Conservation (phyloP, 108 stramenopile species). For the Mayamaea pseudoterrestris region DNA sequence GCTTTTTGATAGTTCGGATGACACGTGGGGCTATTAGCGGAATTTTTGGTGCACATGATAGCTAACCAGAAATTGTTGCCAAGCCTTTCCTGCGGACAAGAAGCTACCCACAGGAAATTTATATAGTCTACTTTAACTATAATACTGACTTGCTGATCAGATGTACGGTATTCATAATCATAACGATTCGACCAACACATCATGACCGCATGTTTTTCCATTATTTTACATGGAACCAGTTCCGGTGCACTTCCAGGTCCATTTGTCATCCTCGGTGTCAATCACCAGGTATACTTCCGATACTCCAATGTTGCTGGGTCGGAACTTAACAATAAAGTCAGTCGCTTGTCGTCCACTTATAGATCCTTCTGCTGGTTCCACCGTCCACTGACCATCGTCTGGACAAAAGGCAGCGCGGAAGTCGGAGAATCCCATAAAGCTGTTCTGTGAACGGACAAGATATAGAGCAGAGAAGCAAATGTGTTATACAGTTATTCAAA, state of each 20-base stretch:
- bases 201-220: neutral
- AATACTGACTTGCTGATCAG: too few species aligned
- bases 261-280: conserved; percentile 82
- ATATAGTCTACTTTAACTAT: too few species aligned
- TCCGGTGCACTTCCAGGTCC: conserved; percentile 71
- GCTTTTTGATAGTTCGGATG: too few species aligned
- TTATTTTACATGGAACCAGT: conserved; percentile 10
- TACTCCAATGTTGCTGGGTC: conserved; percentile 42
- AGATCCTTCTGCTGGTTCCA: conserved; percentile 60
- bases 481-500: neutral
- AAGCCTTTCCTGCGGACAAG: too few species aligned
- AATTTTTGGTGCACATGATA: too few species aligned
- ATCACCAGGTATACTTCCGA: conserved; percentile 63
- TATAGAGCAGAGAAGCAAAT: neutral
- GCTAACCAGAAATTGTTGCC: too few species aligned
- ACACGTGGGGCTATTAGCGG: too few species aligned
- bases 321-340: conserved; percentile 58
- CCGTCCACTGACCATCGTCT: conserved; percentile 48
- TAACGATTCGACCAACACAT: too few species aligned
- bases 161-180: too few species aligned
- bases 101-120: too few species aligned
- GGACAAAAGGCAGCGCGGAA: conserved; percentile 76
- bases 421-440: conserved; percentile 84
- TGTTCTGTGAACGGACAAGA: conserved; percentile 23
- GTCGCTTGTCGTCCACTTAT: conserved; percentile 39